These are phyloP conservation scores for Pseudogymnoascus sp. DNA, from an alignment of 2,329 filamentous ascomycete species.

Conservation along the genomic window DNA sequence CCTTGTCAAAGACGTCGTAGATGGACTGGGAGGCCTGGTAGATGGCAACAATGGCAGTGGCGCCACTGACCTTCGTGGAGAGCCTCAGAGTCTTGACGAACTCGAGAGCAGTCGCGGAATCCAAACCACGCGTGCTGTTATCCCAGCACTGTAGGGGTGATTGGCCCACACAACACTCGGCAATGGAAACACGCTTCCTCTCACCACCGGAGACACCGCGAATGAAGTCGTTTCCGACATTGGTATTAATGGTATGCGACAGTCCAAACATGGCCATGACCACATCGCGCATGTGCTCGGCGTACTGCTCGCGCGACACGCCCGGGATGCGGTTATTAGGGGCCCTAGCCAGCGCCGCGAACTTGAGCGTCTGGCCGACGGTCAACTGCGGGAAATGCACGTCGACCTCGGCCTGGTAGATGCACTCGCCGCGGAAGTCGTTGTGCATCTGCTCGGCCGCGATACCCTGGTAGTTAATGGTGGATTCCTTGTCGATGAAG, in stretches of 20 bases:
- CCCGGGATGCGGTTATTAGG: slow-evolving; percentile 53
- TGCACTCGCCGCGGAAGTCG: slow-evolving; percentile 51
- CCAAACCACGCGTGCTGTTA: slow-evolving; percentile 64
- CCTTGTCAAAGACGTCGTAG: slow-evolving; percentile 63
- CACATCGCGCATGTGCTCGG: slow-evolving; percentile 36
- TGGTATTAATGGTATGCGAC: slow-evolving; percentile 61
- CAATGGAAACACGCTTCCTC: slow-evolving; percentile 73
- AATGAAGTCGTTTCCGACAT: slow-evolving; percentile 65
- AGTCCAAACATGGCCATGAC: slow-evolving; percentile 65
- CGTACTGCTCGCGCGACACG: slow-evolving; percentile 48
- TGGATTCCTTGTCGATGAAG: slow-evolving; percentile 39
- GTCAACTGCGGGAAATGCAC: slow-evolving; percentile 67
- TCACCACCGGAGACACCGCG: slow-evolving; percentile 62
- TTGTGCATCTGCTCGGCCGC: slow-evolving; percentile 41
- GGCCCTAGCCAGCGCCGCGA: slow-evolving; percentile 60
- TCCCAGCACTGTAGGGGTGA: slow-evolving; percentile 67
- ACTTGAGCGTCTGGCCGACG: slow-evolving; percentile 64
- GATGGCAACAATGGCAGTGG: slow-evolving; percentile 57
- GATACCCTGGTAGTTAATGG: slow-evolving; percentile 54
- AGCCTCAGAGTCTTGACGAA: slow-evolving; percentile 61
- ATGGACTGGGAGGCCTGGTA: slow-evolving; percentile 65
- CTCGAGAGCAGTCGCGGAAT: slow-evolving; percentile 64
- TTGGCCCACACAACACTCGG: slow-evolving; percentile 57
- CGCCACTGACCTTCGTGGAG: slow-evolving; percentile 54
- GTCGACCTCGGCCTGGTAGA: slow-evolving; percentile 68